phyloP scores from a whole-genome alignment of 169 alveolate genomes.

The Amoebophrya sp. region DNA sequence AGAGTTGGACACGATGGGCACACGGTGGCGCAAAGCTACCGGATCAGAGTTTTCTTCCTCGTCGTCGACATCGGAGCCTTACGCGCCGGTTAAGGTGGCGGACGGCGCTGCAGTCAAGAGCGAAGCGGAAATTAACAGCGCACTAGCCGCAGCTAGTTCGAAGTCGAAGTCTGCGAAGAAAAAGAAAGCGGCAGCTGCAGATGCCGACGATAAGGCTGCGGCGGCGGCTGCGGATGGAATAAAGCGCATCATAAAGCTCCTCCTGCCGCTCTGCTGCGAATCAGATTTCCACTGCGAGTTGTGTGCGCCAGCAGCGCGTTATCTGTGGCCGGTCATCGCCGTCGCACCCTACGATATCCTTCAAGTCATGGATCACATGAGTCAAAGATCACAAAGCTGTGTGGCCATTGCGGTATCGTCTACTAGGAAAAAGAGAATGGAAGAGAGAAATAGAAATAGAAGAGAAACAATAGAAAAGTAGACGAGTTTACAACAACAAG shows the following conservation, averaged over 20 bases:
- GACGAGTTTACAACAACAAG: no score
- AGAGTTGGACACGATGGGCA: neutral
- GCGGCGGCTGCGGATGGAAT: neutral
- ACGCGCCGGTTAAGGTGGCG: no score
- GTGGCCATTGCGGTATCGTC: neutral
- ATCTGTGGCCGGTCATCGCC: neutral
- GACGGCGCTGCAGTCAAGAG: no score
- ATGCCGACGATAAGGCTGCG: no score
- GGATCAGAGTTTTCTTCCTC: no score
- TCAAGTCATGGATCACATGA: neutral
- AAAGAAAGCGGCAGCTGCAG: neutral
- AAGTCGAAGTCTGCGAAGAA: neutral
- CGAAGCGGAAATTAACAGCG: no score
- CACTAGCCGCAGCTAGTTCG: no score
- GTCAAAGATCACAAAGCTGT: neutral
- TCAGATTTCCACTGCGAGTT: neutral
- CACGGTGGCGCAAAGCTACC: no score
- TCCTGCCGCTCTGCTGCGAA: neutral
- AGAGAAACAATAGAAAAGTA: no score
- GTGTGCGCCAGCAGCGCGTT: neutral
- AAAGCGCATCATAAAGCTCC: neutral
- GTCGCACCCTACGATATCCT: neutral
- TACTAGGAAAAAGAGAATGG: no score
- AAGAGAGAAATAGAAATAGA: no score
- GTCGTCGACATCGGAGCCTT: no score